These are phyloP conservation scores for Knoxia roxburghii DNA, from an alignment of 257 asterid species.

Conservation along the genomic window DNA sequence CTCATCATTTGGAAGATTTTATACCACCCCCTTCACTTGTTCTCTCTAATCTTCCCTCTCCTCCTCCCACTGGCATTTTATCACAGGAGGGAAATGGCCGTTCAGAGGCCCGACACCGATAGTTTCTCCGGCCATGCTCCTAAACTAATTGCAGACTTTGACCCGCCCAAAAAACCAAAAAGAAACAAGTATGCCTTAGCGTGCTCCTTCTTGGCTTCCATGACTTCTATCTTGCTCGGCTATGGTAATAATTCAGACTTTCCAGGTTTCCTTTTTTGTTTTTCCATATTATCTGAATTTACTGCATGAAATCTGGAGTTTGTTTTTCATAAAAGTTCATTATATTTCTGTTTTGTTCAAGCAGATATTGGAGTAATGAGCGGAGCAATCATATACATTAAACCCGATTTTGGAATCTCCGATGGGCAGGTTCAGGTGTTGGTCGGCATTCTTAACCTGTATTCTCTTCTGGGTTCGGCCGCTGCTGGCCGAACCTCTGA, in stretches of 20 bases:
- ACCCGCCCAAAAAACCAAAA: slow-evolving; percentile 26
- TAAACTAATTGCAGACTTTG: slow-evolving; percentile 22
- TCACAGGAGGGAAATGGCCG: slow-evolving; percentile 12
- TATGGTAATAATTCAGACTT: slow-evolving; percentile 24
- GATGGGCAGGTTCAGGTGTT: slow-evolving; percentile 47
- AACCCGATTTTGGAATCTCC: slow-evolving; percentile 28
- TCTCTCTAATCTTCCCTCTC: background rate
- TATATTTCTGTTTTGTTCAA: background rate
- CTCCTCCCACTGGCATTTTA: background rate
- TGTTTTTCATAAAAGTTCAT: too few relatives aligned
- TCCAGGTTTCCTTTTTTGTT: too few relatives aligned
- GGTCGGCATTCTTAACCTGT: slow-evolving; percentile 62
- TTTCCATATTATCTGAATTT: too few relatives aligned
- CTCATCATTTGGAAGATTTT: slow-evolving; percentile 6
- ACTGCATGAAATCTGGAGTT: too few relatives aligned
- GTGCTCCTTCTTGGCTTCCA: slow-evolving; percentile 35
- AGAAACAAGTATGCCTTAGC: slow-evolving; percentile 36
- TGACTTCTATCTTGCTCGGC: slow-evolving; percentile 40
- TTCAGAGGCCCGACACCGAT: slow-evolving; percentile 7
- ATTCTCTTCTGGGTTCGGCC: slow-evolving; percentile 71
- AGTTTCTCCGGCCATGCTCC: slow-evolving; percentile 18
- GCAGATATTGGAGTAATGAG: slow-evolving; percentile 97
- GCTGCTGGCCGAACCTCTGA: slow-evolving; percentile 91
- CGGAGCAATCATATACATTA: slow-evolving; percentile 72
- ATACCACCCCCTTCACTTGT: background rate